phyloP scores from a whole-genome alignment of 441 rosid species.

The Caryocar brasiliense region DNA sequence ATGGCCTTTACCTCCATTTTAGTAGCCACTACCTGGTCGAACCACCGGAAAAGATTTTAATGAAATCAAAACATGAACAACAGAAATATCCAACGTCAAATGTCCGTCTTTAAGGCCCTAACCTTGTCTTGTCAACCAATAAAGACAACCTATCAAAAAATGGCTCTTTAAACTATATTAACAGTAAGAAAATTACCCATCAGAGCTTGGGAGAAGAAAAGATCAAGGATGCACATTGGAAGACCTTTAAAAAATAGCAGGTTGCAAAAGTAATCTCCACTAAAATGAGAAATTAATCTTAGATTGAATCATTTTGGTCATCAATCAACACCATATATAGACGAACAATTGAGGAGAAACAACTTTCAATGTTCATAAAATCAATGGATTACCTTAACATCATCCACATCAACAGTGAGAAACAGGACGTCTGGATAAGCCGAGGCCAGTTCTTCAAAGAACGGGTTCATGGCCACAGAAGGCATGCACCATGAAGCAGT shows the following conservation, averaged over 20 bases:
- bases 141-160: too few relatives aligned
- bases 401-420: conserved; percentile 84
- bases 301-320: too few relatives aligned
- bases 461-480: conserved; percentile 78
- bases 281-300: too few relatives aligned
- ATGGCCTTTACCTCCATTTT: conserved; percentile 70
- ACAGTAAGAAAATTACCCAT: neutral
- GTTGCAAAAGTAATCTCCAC: too few relatives aligned
- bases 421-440: conserved; percentile 56
- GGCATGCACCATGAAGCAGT: conserved; percentile 92
- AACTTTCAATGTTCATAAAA: too few relatives aligned
- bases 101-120: neutral
- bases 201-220: too few relatives aligned
- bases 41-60: neutral
- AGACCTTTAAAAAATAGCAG: too few relatives aligned
- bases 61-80: neutral
- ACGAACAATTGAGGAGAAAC: too few relatives aligned
- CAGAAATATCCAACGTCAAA: neutral
- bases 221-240: too few relatives aligned
- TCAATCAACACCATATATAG: too few relatives aligned
- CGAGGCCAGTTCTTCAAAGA: conserved; percentile 62
- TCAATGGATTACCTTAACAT: conserved; percentile 46
- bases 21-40: conserved; percentile 54
- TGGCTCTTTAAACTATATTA: too few relatives aligned
- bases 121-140: too few relatives aligned